Evolutionary conservation across 305 asterid species (phyloP).

Genomic region (Fraxinus sp.): DNA sequence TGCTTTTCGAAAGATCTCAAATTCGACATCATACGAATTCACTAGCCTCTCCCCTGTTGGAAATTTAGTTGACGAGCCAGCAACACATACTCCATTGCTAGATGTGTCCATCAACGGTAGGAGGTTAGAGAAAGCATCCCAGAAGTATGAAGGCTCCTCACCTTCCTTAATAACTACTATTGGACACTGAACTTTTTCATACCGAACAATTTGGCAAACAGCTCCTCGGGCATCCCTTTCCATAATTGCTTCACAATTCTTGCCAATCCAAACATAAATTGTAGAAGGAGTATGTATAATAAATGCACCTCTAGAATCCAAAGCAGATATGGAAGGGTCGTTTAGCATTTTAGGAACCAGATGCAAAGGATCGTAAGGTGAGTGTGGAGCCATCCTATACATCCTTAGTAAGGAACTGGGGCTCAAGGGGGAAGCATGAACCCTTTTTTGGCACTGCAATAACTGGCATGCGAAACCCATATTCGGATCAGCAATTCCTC

Average conservation of each 20-base stretch:
- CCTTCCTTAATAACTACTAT: constrained; percentile 56
- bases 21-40: constrained; percentile 68
- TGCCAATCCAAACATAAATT: constrained; percentile 79
- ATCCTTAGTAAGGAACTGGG: constrained; percentile 73
- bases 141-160: constrained; percentile 68
- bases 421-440: constrained; percentile 86
- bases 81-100: constrained; percentile 23
- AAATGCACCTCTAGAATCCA: constrained; percentile 90
- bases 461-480: constrained; percentile 94
- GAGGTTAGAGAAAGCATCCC: constrained; percentile 60
- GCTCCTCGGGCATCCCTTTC: constrained; percentile 64
- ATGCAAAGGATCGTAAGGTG: constrained; percentile 88
- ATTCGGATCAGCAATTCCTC: constrained; percentile 88
- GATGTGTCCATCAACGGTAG: constrained; percentile 46
- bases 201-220: constrained; percentile 72
- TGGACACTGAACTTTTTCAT: constrained; percentile 71
- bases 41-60: constrained; percentile 44
- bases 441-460: constrained; percentile 84
- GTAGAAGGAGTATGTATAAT: constrained; percentile 72
- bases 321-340: constrained; percentile 55
- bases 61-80: constrained; percentile 27
- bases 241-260: constrained; percentile 58
- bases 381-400: constrained; percentile 88
- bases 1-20: constrained; percentile 73
- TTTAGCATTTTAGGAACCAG: constrained; percentile 78